Conservation (phyloP, 345 rosid species). For the Eucalyptus marginata region DNA sequence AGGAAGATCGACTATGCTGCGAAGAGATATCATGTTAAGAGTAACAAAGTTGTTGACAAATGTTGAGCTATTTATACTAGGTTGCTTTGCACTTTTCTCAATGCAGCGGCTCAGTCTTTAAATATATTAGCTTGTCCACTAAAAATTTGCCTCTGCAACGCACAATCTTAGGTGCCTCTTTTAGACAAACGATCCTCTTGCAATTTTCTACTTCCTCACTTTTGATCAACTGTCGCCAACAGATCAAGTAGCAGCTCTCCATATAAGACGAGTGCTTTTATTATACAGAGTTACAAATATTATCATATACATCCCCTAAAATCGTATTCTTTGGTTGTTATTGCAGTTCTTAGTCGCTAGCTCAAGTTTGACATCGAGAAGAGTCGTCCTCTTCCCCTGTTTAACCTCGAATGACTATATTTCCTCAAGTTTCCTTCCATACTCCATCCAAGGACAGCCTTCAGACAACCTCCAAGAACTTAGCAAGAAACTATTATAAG, state of each 20-base stretch:
- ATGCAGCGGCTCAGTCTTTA: not conserved
- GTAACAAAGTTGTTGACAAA: not conserved
- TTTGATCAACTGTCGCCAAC: not conserved
- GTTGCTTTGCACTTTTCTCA: not conserved
- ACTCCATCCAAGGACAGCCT: not conserved
- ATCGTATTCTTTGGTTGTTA: not conserved
- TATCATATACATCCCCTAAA: not conserved
- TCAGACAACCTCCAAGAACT: not conserved
- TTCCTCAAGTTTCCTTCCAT: not conserved
- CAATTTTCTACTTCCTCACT: not conserved
- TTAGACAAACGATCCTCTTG: not conserved
- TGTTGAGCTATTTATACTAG: not conserved
- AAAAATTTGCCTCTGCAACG: not conserved
- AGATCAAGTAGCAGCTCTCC: not conserved
- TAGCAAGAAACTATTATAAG: not conserved
- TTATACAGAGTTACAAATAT: not conserved
- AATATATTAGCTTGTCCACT: not conserved
- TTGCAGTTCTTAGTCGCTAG: not conserved
- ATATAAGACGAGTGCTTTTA: not conserved
- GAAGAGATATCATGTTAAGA: not conserved
- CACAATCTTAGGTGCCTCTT: not conserved
- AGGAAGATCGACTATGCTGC: not conserved
- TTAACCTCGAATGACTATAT: not conserved
- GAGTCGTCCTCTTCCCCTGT: not conserved
- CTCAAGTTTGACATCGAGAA: not conserved